Evolutionary conservation across 495 filamentous ascomycete species (phyloP).

Genomic region (Emericellopsis terricola): DNA sequence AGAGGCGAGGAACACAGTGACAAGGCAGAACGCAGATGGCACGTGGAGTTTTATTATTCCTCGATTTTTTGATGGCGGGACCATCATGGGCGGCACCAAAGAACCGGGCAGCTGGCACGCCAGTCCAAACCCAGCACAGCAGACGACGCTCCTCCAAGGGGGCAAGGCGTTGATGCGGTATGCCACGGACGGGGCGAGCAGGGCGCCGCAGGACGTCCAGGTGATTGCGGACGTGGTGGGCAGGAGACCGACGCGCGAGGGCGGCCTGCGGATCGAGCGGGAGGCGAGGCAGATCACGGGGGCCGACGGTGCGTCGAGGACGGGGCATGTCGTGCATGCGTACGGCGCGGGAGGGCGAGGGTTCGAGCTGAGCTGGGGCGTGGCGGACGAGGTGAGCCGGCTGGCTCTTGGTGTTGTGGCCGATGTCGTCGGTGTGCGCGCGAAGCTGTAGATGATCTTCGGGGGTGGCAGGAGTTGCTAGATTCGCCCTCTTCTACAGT

Average conservation of each 20-base stretch:
- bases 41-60: conserved; percentile 44
- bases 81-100: conserved; percentile 46
- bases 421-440: too few relatives aligned
- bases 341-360: conserved; percentile 46
- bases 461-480: too few relatives aligned
- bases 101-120: conserved; percentile 37
- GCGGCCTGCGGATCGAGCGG: conserved; percentile 24
- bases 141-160: conserved; percentile 24
- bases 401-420: too few relatives aligned
- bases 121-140: conserved; percentile 24
- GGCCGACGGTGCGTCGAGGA: conserved; percentile 1
- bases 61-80: conserved; percentile 38
- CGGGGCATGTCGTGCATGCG: conserved; percentile 33
- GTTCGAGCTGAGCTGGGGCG: conserved; percentile 32
- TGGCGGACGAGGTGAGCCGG: conserved; percentile 15
- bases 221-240: conserved; percentile 27
- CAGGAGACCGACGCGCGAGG: conserved; percentile 21
- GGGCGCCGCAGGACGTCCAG: conserved; percentile 14
- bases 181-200: neutral
- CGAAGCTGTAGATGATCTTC: too few relatives aligned
- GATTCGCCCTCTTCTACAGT: too few relatives aligned
- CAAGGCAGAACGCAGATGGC: conserved; percentile 38
- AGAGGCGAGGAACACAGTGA: conserved; percentile 26
- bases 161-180: conserved; percentile 4
- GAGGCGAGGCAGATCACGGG: conserved; percentile 19